Conservation (phyloP, 2,329 filamentous ascomycete species). For the Trichoderma koningiopsis region DNA sequence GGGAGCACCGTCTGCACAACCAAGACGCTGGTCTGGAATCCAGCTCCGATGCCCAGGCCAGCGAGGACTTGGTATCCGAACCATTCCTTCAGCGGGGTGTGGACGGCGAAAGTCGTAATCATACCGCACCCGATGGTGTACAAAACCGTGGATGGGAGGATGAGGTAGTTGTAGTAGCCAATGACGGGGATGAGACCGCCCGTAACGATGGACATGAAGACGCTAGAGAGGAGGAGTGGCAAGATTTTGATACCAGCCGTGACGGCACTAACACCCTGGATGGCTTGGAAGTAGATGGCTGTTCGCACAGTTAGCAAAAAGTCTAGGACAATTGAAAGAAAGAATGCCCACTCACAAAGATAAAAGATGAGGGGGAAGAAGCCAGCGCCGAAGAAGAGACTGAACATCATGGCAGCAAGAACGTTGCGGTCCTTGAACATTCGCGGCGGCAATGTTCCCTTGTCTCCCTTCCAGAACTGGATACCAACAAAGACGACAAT, state of each 20-base stretch:
- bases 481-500: constrained; percentile 50
- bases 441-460: constrained; percentile 50
- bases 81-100: constrained; percentile 53
- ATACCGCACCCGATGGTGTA: constrained; percentile 54
- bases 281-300: constrained; percentile 58
- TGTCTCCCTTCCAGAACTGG: constrained; percentile 47
- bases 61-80: constrained; percentile 60
- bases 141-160: constrained; percentile 46
- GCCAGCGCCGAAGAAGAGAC: constrained; percentile 52
- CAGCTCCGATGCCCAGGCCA: constrained; percentile 55
- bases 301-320: background rate
- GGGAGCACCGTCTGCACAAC: constrained; percentile 56
- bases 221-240: constrained; percentile 54
- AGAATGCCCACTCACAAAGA: constrained; percentile 44
- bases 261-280: constrained; percentile 55
- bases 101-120: constrained; percentile 54
- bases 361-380: constrained; percentile 60
- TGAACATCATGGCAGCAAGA: constrained; percentile 46
- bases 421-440: constrained; percentile 49
- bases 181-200: constrained; percentile 47
- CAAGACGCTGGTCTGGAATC: constrained; percentile 52
- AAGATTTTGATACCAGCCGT: constrained; percentile 58
- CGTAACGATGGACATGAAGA: constrained; percentile 49
- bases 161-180: constrained; percentile 47
- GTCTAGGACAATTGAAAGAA: background rate